These are phyloP conservation scores for Basipetospora chlamydospora DNA, from an alignment of 2,329 filamentous ascomycete genomes.

Conservation along the genomic window DNA sequence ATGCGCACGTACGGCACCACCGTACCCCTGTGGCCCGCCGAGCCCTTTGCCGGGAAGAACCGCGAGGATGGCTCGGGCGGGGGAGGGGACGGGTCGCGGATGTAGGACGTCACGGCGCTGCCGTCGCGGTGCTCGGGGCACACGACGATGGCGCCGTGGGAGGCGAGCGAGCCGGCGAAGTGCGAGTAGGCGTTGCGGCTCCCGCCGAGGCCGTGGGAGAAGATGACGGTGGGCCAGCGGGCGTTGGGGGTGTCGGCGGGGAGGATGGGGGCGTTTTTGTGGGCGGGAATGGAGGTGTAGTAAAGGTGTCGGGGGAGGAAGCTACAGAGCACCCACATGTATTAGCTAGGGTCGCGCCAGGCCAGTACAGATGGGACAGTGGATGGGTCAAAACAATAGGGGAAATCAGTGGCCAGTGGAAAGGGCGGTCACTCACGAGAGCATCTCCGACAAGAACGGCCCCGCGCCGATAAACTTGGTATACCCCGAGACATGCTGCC, in stretches of 20 bases:
- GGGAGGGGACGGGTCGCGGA: constrained; percentile 37
- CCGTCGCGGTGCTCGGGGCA: constrained; percentile 76
- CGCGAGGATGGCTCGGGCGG: too few relatives aligned
- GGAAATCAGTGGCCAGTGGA: background rate
- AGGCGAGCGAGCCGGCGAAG: constrained; percentile 62
- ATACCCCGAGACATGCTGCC: constrained; percentile 60
- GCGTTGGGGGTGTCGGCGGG: constrained; percentile 28
- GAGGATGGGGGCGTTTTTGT: constrained; percentile 55
- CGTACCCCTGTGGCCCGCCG: background rate
- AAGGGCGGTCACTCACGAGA: constrained; percentile 34
- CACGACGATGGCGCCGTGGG: constrained; percentile 66
- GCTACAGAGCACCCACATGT: too few relatives aligned
- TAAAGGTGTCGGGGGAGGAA: constrained; percentile 57
- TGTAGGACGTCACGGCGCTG: constrained; percentile 58
- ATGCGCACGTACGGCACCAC: constrained; percentile 34
- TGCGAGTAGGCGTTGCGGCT: constrained; percentile 78
- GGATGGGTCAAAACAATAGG: background rate
- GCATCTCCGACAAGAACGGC: constrained; percentile 37
- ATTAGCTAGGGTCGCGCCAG: too few relatives aligned
- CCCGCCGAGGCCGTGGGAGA: constrained; percentile 75
- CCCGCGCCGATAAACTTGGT: constrained; percentile 60
- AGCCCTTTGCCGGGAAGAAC: too few relatives aligned
- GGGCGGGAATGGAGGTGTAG: constrained; percentile 57
- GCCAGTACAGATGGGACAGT: too few relatives aligned
- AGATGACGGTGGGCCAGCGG: constrained; percentile 69